Base-by-base conservation (phyloP, 306 rosid genomes). In the Glycyrrhiza uralensis region DNA sequence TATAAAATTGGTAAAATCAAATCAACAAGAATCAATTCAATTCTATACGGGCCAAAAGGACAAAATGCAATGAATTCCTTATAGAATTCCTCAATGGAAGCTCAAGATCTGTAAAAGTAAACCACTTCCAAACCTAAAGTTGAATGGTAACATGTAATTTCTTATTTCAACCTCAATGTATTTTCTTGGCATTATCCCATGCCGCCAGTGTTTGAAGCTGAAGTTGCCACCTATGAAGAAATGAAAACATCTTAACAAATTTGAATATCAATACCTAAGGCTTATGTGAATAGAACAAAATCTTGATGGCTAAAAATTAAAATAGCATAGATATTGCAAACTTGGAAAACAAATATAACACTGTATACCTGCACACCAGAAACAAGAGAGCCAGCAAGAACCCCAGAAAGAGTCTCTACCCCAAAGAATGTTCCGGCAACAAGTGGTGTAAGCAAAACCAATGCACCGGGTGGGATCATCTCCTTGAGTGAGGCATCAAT, bases 201-300 rank as follows among this genome's bases (percentile, higher is more conserved):
- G 87, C 91, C 93, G 9, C 90, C 89, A 0, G 94, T 88, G 84
- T 86, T 88, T 17, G 94, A 86, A 66, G 89, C 86, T 20, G 94
- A 88, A 71, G 86, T 86, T 66, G 89, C 91, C 28, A 86, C 83
- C 89, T 85, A 41, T 9, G 28, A 63, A 70, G 72, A 69, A 69
- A 22, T 24, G 3, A 11, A 26, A 45, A 19, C 2, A 20, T 11
- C 15, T 23, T 67, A 61, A 12, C 55, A 66, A 66, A 66, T 26
- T 54, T 45, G 20, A 51, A 49, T 41, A 15, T 28, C 45, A 18
- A 13, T 18, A 64, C 9, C 12, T 18, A 4, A 11, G 23, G 7
- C 29, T 9, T 13, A 35, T 20, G 24, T 2, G 15, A 22, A 64
- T 3, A 22, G 47, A 47, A 15, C 38, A 79, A 19, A 46, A 51